A percentile compares a stretch with the other conserved stretches of the same genome.
Conservation (phyloP, 129 eudicot species). For the Escallonia rubra region DNA sequence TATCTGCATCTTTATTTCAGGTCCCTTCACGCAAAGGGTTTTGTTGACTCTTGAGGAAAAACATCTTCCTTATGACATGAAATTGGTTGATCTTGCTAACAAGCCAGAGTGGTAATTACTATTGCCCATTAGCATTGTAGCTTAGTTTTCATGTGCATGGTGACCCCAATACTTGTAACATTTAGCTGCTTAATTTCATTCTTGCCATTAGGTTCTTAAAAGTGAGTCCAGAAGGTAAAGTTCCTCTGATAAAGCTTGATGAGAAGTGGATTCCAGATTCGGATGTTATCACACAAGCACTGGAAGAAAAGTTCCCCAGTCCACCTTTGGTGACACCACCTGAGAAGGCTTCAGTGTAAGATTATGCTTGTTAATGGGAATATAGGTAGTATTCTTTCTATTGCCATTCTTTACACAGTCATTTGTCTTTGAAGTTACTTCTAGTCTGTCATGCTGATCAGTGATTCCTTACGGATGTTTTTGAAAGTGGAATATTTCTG, state of each 20-base stretch:
- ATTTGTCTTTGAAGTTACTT: too few relatives aligned
- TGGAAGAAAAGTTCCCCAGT: slow-evolving; percentile 82
- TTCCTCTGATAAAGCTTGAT: slow-evolving; percentile 72
- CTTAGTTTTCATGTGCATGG: background rate
- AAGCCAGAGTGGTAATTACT: slow-evolving; percentile 82
- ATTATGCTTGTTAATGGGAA: background rate
- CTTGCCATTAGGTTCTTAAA: slow-evolving; percentile 50
- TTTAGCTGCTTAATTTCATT: background rate
- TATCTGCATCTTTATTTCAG: slow-evolving; percentile 24
- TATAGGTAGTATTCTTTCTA: too few relatives aligned
- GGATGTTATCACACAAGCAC: slow-evolving; percentile 79
- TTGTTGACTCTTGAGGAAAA: slow-evolving; percentile 90
- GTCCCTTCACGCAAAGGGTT: slow-evolving; percentile 91
- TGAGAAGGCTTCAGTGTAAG: slow-evolving; percentile 88
- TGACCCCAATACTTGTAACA: background rate
- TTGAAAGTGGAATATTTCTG: too few relatives aligned
- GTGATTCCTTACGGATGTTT: too few relatives aligned
- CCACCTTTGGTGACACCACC: slow-evolving; percentile 83
- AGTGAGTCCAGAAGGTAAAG: slow-evolving; percentile 89
- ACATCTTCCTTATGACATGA: slow-evolving; percentile 76
- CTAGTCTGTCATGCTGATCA: too few relatives aligned
- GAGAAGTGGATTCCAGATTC: slow-evolving; percentile 97
- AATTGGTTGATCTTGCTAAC: slow-evolving; percentile 64
- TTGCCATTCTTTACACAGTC: too few relatives aligned
- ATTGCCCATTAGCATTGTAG: background rate